These are phyloP conservation scores for Alternaria brassicae DNA, from an alignment of 2,329 filamentous ascomycete species.

Conservation along the genomic window DNA sequence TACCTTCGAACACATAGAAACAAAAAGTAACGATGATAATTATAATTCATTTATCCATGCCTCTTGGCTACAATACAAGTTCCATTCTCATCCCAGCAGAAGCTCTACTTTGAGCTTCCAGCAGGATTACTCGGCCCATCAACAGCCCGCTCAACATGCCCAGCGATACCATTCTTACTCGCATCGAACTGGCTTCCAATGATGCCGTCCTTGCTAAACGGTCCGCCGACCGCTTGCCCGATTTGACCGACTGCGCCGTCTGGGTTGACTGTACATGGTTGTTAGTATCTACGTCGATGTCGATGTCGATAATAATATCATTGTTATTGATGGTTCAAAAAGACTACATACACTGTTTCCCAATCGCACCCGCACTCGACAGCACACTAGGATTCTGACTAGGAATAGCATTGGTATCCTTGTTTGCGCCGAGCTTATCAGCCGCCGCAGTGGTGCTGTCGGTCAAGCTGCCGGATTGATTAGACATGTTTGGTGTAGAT, in stretches of 20 bases:
- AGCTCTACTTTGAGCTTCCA: slow-evolving; percentile 33
- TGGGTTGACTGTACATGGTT: slow-evolving; percentile 48
- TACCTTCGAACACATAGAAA: background rate
- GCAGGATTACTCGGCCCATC: slow-evolving; percentile 52
- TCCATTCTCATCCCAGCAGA: background rate
- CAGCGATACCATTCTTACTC: slow-evolving; percentile 60
- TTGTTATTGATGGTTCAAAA: background rate
- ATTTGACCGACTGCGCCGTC: slow-evolving; percentile 60
- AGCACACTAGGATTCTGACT: slow-evolving; percentile 50
- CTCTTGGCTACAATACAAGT: slow-evolving; percentile 16
- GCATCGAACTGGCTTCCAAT: slow-evolving; percentile 65
- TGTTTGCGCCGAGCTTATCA: slow-evolving; percentile 41
- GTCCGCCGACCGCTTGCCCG: slow-evolving; percentile 58
- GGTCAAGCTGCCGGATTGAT: slow-evolving; percentile 19
- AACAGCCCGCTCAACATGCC: slow-evolving; percentile 59
- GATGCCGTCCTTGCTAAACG: slow-evolving; percentile 56
- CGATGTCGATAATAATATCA: no score
- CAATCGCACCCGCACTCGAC: slow-evolving; percentile 60
- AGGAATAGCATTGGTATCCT: slow-evolving; percentile 40
- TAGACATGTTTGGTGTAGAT: slow-evolving; percentile 16
- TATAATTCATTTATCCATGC: background rate
- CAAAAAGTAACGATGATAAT: background rate
- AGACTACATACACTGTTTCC: slow-evolving; percentile 55
- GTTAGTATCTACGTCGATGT: background rate
- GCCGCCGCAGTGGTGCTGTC: slow-evolving; percentile 32